Percentiles rank a stretch among this genome's conserved stretches.
These are phyloP conservation scores for Rutidosis leptorrhynchoides DNA, from an alignment of 129 eudicot species.

Conservation along the genomic window DNA sequence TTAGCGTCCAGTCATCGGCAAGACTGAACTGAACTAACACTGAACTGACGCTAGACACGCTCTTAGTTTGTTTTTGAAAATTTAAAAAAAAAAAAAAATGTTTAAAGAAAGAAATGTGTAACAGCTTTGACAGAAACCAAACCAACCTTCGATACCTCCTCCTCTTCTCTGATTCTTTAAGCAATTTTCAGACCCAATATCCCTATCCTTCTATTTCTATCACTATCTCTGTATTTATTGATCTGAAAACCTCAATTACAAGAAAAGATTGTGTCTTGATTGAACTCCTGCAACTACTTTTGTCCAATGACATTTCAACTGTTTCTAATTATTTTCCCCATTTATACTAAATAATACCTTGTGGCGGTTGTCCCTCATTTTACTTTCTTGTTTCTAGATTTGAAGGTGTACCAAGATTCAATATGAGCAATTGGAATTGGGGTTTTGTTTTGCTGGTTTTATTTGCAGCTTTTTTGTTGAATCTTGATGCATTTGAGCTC, in stretches of 20 bases:
- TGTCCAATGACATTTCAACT: neutral
- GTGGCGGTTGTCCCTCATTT: conserved; percentile 13
- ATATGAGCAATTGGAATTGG: conserved; percentile 51
- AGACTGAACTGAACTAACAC: no score
- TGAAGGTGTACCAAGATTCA: conserved; percentile 7
- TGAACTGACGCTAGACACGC: no score
- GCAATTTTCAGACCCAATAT: neutral
- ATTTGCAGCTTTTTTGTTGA: conserved; percentile 29
- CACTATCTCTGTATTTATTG: neutral
- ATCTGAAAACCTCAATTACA: neutral
- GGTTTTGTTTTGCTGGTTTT: conserved; percentile 38
- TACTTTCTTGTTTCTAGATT: conserved; percentile 3
- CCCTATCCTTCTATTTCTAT: neutral
- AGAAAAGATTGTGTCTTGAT: neutral
- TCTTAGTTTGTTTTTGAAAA: neutral
- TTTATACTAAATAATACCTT: conserved; percentile 25
- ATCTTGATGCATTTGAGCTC: conserved; percentile 53
- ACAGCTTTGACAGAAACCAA: neutral
- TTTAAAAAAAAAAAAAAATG: no score
- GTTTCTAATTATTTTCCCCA: conserved; percentile 25
- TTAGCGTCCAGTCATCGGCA: no score
- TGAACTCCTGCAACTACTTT: neutral
- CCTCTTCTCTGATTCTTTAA: neutral
- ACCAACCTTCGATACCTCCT: neutral
- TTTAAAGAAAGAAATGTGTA: neutral